Conservation (phyloP, 169 alveolate species). For the Plasmodium coatneyi region DNA sequence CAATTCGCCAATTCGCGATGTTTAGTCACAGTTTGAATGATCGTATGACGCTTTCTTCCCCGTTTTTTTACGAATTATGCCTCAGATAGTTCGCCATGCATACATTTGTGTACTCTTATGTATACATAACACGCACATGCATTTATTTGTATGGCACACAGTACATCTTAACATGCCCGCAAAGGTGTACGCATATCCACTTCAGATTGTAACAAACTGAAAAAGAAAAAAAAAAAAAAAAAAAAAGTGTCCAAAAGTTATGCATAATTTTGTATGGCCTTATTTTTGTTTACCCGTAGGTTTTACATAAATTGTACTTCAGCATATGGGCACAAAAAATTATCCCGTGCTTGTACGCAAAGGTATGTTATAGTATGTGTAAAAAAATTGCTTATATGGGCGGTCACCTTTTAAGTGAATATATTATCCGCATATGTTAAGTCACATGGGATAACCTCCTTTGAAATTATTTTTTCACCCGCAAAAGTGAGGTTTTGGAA, state of each 20-base stretch:
- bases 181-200: background rate
- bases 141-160: background rate
- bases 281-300: background rate
- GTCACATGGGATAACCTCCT: background rate
- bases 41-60: background rate
- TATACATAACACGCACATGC: background rate
- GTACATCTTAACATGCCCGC: background rate
- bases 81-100: background rate
- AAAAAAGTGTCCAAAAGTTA: background rate
- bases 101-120: background rate
- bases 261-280: background rate
- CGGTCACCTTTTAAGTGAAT: background rate
- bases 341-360: background rate
- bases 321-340: background rate
- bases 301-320: background rate
- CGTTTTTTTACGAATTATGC: background rate
- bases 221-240: background rate
- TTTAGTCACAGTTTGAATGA: background rate
- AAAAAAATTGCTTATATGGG: background rate
- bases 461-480: background rate
- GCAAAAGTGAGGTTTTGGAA: background rate
- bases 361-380: background rate
- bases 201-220: background rate
- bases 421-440: background rate
- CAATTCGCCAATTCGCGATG: background rate